Evolutionary conservation across 129 eudicot genomes (phyloP).

Genomic region (carrot (Daucus carota)): DH1_v3.0 NC_030384.2:47406501-47407000

Average conservation of each 20-base stretch:
- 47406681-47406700: background rate
- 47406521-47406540: background rate
- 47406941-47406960: background rate
- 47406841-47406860: background rate
- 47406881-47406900: background rate
- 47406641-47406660: constrained; percentile 4
- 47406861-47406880: background rate
- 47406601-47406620: background rate
- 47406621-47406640: constrained; percentile 2
- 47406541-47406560: no score
- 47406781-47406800: background rate
- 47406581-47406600: background rate
- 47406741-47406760: background rate
- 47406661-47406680: background rate
- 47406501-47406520: background rate
- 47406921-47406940: background rate
- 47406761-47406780: background rate
- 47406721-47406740: background rate
- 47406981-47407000: background rate
- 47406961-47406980: background rate
- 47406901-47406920: background rate
- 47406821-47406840: background rate
- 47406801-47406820: background rate
- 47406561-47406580: background rate
- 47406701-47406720: background rate